phyloP scores from a whole-genome alignment of 2,329 filamentous ascomycete species.

The Xylariaceae sp. region DNA sequence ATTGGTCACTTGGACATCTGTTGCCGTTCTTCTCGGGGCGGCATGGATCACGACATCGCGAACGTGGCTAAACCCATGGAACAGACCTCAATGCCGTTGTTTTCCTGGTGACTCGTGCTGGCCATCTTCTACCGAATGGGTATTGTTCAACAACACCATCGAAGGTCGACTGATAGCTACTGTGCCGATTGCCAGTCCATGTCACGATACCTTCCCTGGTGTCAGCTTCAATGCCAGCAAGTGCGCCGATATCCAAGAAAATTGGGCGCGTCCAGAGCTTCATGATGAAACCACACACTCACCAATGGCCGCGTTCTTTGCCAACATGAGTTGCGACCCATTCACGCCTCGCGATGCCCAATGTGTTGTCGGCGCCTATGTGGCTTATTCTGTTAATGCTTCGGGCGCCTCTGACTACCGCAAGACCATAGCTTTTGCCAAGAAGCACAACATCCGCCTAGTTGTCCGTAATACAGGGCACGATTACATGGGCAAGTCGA shows the following conservation, averaged over 20 bases:
- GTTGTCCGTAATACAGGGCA: conserved; percentile 55
- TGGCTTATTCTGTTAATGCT: conserved; percentile 36
- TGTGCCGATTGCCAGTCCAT: conserved; percentile 47
- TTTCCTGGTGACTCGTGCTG: conserved; percentile 44
- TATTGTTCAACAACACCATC: conserved; percentile 47
- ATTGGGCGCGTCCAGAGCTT: conserved; percentile 15
- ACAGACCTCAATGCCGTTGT: conserved; percentile 18
- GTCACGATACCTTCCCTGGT: conserved; percentile 40
- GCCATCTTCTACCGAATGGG: conserved; percentile 39
- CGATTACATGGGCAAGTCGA: conserved; percentile 54
- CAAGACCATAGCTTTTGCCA: conserved; percentile 39
- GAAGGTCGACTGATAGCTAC: conserved; percentile 48
- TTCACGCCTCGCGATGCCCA: conserved; percentile 40
- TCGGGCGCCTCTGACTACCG: conserved; percentile 25
- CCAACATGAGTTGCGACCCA: conserved; percentile 35
- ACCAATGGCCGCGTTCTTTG: conserved; percentile 27
- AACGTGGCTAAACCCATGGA: too few species aligned
- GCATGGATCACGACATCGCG: too few species aligned
- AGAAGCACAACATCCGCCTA: conserved; percentile 46
- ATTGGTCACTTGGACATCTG: not conserved
- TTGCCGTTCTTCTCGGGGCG: not conserved
- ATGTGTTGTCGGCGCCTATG: conserved; percentile 43
- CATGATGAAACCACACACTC: conserved; percentile 12
- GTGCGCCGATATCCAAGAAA: conserved; percentile 18
- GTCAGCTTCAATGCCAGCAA: not conserved